Conservation (phyloP, 2,329 filamentous ascomycete genomes). For the Leptosphaerulina australis region DNA sequence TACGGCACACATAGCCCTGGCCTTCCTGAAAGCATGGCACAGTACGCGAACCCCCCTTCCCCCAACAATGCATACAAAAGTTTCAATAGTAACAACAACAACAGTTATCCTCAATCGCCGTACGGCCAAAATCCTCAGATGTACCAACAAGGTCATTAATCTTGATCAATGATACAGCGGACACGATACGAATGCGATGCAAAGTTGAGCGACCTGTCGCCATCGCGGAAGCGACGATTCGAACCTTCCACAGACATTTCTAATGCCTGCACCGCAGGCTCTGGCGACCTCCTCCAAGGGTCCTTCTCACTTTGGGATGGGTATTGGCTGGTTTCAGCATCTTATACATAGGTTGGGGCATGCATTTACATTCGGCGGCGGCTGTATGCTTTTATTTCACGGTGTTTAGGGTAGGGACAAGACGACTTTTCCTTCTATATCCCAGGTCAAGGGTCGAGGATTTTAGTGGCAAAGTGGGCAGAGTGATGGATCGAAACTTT, state of each 20-base stretch:
- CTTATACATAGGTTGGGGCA: conserved; percentile 35
- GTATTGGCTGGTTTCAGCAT: conserved; percentile 32
- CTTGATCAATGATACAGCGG: conserved; percentile 29
- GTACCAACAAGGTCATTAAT: conserved; percentile 53
- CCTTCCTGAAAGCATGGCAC: conserved; percentile 57
- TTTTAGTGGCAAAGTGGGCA: neutral
- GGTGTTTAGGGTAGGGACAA: conserved; percentile 38
- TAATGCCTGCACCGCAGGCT: neutral
- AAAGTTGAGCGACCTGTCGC: conserved; percentile 28
- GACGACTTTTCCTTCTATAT: conserved; percentile 21
- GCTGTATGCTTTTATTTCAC: conserved; percentile 45
- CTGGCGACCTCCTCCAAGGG: neutral
- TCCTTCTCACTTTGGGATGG: conserved; percentile 2
- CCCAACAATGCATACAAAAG: conserved; percentile 52
- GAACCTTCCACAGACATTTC: neutral
- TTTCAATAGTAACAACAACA: conserved; percentile 51
- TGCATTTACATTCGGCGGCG: conserved; percentile 50
- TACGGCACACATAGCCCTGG: conserved; percentile 54
- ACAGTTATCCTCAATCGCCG: conserved; percentile 59
- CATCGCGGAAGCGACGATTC: neutral
- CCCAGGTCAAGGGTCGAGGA: conserved; percentile 7
- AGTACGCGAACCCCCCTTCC: conserved; percentile 56
- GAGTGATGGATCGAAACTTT: conserved; percentile 8
- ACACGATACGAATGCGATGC: conserved; percentile 30
- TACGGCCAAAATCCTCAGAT: conserved; percentile 57